Percentiles rank a stretch among this genome's conserved stretches.
These are phyloP conservation scores for Crataegus laevigata DNA, from an alignment of 306 rosid genomes.

Conservation along the genomic window DNA sequence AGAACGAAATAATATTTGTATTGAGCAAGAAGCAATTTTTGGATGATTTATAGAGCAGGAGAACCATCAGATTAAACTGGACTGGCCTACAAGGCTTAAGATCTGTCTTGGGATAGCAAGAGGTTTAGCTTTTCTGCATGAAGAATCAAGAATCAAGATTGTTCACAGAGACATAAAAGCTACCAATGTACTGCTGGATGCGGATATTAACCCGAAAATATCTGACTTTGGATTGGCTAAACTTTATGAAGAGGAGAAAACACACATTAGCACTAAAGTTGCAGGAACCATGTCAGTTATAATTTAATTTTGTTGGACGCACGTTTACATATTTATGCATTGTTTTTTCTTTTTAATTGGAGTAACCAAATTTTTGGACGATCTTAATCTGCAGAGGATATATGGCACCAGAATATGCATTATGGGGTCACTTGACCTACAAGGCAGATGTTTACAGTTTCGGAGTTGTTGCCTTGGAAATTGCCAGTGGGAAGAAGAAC, in stretches of 20 bases:
- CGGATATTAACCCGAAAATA: constrained; percentile 46
- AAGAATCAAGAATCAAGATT: constrained; percentile 53
- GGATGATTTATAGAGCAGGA: constrained; percentile 22
- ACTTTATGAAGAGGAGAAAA: constrained; percentile 45
- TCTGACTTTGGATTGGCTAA: constrained; percentile 63
- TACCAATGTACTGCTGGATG: constrained; percentile 51
- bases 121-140: constrained; percentile 61
- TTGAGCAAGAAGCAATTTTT: not conserved
- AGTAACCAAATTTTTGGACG: not conserved
- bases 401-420: constrained; percentile 57
- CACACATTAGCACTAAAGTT: constrained; percentile 49
- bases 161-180: constrained; percentile 68
- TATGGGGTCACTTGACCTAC: constrained; percentile 43
- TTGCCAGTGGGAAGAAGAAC: constrained; percentile 40
- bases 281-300: constrained; percentile 59
- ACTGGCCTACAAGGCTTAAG: constrained; percentile 47
- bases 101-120: constrained; percentile 57
- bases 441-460: constrained; percentile 64
- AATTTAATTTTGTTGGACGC: not conserved
- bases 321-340: not conserved
- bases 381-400: constrained; percentile 37
- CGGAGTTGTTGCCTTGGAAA: constrained; percentile 53
- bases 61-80: constrained; percentile 18
- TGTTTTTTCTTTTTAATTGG: not conserved
- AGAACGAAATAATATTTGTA: too few species aligned